Evolutionary conservation across 768 basidiomycete species (phyloP), one percentile per base, ranked within the genome.

Genomic region (Amanita fuliginea): DNA sequence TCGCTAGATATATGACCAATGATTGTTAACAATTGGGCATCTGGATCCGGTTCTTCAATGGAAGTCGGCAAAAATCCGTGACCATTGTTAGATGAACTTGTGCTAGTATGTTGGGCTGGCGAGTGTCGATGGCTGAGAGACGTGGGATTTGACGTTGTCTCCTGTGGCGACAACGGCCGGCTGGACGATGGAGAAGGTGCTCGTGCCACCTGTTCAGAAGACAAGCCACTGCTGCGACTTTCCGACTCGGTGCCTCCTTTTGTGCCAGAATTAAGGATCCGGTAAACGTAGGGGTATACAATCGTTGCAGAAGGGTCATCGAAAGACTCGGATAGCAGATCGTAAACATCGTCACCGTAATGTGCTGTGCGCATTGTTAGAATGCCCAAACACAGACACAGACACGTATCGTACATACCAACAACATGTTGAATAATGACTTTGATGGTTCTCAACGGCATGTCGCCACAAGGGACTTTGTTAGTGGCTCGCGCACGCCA

Each of bases 231-330:
- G 51, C 71, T 61, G 53, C 60, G 62, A 24, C 54, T 46, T 57
- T 30, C 58, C 16, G 61, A 65, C 21, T 75, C 72, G 16, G 72
- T 60, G 13, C 66, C 62, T 42, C 72, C 70, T 36, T 70, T 67
- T 35, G 76, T 64, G 45, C 67, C 73, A 2, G 88, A 80, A 59
- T 93, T 93, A 22, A 94, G 71, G 51, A 94, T 92, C 30, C 91
- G 80, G 62, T 90, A 92, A 37, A 96, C 91, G 57, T 95, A 96
- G 26, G 91, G 90, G 62, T 95, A 95, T 16, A 95, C 92, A 55
- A 94, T 94, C 6, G 90, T 92, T n/a, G 88, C 90, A 5, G 92
- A 94, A n/a, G 92, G 87, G 61, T 93, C 90, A 56, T 95, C 94
- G 58, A 98, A 96, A 8, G 93, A 83, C 36, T 78, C 78, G 1